Conservation (phyloP, 805 yeast species). For the Ogataea siamensis region DNA sequence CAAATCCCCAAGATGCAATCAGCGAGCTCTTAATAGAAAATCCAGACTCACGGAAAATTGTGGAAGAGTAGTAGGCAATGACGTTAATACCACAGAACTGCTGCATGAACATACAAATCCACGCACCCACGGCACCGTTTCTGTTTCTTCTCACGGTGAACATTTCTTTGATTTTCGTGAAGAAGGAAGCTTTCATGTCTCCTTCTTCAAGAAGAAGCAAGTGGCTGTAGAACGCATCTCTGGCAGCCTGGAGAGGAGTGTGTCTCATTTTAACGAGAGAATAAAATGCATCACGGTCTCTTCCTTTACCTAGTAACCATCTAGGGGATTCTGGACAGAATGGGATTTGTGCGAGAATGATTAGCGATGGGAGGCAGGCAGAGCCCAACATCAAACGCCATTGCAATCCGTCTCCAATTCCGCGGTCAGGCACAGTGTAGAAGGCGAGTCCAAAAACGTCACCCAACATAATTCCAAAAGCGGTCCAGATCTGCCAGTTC, state of each 20-base stretch:
- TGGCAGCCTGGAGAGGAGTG: conserved; percentile 27
- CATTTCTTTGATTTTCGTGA: conserved; percentile 51
- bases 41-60: conserved; percentile 68
- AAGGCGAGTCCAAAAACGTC: conserved; percentile 32
- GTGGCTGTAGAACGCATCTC: conserved; percentile 39
- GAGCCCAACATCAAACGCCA: conserved; percentile 57
- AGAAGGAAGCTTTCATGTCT: conserved; percentile 31
- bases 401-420: conserved; percentile 43
- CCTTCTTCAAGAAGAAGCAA: conserved; percentile 63
- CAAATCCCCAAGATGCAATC: conserved; percentile 84
- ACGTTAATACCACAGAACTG: conserved; percentile 48
- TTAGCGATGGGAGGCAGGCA: conserved; percentile 37
- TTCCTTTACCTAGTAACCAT: conserved; percentile 40
- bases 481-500: conserved; percentile 67
- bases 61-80: conserved; percentile 63
- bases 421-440: conserved; percentile 36
- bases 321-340: conserved; percentile 45
- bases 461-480: conserved; percentile 43
- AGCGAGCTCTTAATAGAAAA: conserved; percentile 60
- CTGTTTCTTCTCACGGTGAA: conserved; percentile 76
- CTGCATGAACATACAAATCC: conserved; percentile 36
- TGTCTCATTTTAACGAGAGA: conserved; percentile 41
- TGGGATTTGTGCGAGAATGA: conserved; percentile 37
- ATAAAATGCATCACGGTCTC: conserved; percentile 41
- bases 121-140: conserved; percentile 55